phyloP scores from a whole-genome alignment of 2,329 filamentous ascomycete genomes.

The Boeremia exigua region DNA sequence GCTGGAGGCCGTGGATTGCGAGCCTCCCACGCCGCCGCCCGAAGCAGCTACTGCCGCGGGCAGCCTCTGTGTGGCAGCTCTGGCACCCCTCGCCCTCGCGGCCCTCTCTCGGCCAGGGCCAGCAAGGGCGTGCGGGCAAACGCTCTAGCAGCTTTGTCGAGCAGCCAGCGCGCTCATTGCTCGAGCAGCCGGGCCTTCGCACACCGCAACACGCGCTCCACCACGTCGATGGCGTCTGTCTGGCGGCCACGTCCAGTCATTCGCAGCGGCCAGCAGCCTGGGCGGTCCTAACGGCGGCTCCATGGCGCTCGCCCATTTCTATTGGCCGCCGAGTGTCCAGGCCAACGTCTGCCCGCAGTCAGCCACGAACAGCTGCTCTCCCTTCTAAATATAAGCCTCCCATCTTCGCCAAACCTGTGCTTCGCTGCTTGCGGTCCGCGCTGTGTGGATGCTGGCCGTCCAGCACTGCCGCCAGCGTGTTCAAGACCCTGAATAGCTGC shows the following conservation, averaged over 20 bases:
- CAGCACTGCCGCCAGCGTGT: conserved; percentile 12
- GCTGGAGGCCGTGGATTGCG: background rate
- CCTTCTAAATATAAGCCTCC: conserved; percentile 28
- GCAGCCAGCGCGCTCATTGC: conserved; percentile 32
- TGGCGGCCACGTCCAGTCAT: conserved; percentile 27
- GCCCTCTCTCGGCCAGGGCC: background rate
- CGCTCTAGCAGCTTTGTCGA: conserved; percentile 6
- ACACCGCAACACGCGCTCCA: conserved; percentile 35
- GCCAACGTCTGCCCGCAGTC: conserved; percentile 18
- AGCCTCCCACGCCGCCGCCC: background rate
- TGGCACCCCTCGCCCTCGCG: background rate
- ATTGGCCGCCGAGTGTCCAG: conserved; percentile 21
- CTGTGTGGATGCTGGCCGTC: background rate
- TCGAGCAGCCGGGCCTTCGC: conserved; percentile 22
- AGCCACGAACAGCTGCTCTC: conserved; percentile 30
- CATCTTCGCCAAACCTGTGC: conserved; percentile 13
- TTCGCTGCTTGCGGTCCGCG: background rate
- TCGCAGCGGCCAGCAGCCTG: conserved; percentile 22
- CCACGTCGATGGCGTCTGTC: conserved; percentile 35
- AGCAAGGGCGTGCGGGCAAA: conserved; percentile 21
- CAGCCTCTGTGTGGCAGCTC: too few species aligned
- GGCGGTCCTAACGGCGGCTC: conserved; percentile 29
- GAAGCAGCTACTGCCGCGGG: background rate
- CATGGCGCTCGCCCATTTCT: background rate
- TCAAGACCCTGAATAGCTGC: background rate